Base-by-base conservation (phyloP, 306 rosid genomes). In the Vachellia collinsii region DNA sequence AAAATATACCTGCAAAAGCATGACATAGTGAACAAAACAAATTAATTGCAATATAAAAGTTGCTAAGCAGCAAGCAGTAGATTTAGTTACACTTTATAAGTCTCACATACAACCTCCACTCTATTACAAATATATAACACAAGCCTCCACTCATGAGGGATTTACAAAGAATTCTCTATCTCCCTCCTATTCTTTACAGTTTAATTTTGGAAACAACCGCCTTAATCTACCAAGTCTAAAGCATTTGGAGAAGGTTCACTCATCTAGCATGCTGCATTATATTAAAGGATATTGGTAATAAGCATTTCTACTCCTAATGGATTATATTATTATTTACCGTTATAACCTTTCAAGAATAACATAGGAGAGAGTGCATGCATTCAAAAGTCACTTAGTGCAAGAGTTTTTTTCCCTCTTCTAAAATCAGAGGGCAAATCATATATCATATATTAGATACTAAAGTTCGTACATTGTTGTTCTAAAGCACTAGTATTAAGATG, bases 1-100 rank as follows among this genome's bases (percentile, higher is more conserved):
- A 90, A 95, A 95, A 86, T 95, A 95, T 77, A 95, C 99, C 99
- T 95, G 94, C 84, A 91, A 80, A 61, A 78, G 85, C 54, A 74
- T 75, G 75, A 67, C 54, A 71, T 59, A 74, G 58, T 43, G 48
- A 46, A 5, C 44, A 2, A 41, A 20, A 50, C 3, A 16, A n/a
- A 56, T 4, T 36, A n/a, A 56, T 9, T 53, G 25, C 25, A 37
- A 74, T 34, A 29, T 3, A 71, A 14, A 65, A 38, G 59, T 51
- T 51, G 22, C 59, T 51, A 6, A 51, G 59, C 20, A 17, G 59
- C 59, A 19, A 51, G 17, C 59, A 17, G 23, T 51, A 51, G 2
- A 51, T 51, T 19, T 6, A 44, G 48, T 44, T 44, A 29, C 48
- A 44, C 48, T 44, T 44, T 44, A 11, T 8, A 44, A 44, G 48